phyloP scores from a whole-genome alignment of 225 moss, liverwort and hornwort genomes.

The Anthoceros angustus region DNA sequence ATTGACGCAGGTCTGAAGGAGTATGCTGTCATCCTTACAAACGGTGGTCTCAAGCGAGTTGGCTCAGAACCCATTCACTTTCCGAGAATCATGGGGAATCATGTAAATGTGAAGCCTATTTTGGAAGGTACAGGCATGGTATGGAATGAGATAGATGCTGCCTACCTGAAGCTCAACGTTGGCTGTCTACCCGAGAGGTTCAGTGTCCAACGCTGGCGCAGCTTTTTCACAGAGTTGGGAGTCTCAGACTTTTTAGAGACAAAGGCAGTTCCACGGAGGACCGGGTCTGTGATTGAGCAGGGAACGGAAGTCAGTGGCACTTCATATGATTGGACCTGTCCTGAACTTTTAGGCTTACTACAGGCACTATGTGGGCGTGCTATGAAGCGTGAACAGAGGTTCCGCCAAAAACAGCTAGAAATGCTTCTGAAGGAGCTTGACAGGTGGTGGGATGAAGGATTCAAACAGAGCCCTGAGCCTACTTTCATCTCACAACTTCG shows the following conservation, averaged over 20 bases:
- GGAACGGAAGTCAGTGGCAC: conserved; percentile 22
- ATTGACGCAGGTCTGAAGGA: conserved; percentile 32
- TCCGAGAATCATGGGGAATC: conserved; percentile 41
- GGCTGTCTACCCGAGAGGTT: conserved; percentile 16
- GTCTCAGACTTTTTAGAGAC: conserved; percentile 45
- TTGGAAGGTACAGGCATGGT: conserved; percentile 37
- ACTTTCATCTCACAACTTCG: conserved; percentile 53
- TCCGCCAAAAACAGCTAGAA: conserved; percentile 28
- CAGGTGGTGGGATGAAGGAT: conserved; percentile 26
- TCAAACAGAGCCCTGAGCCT: conserved; percentile 26
- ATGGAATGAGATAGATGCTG: conserved; percentile 70
- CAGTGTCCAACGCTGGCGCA: conserved; percentile 45
- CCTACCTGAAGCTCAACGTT: conserved; percentile 40
- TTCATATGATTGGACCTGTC: conserved; percentile 73
- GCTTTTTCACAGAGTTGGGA: conserved; percentile 46
- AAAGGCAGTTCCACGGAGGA: background rate
- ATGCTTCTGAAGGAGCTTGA: conserved; percentile 53
- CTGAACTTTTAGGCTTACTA: conserved; percentile 49
- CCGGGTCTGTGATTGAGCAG: conserved; percentile 34
- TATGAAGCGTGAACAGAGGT: conserved; percentile 10
- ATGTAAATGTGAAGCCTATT: conserved; percentile 33
- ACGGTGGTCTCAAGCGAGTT: conserved; percentile 34
- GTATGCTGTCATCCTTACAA: conserved; percentile 54
- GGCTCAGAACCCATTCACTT: conserved; percentile 56
- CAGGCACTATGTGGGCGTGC: conserved; percentile 13